phyloP scores from a whole-genome alignment of 192 early-diverging fungal species.

The Coemansia sp. region DNA sequence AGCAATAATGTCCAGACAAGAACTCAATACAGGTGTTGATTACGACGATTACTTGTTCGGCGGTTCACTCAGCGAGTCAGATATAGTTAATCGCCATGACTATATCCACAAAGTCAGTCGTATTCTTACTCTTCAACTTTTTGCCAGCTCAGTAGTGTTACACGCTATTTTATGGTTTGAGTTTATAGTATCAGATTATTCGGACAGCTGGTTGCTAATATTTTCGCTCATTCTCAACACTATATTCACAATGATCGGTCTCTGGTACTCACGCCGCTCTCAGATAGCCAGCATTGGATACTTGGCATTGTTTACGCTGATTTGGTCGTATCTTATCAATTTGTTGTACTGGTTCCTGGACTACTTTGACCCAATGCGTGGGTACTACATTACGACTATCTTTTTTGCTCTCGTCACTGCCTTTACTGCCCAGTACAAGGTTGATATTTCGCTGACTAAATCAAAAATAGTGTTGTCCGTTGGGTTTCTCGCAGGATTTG shows the following conservation, averaged over 20 bases:
- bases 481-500: not conserved
- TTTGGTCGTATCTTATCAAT: conserved; percentile 3
- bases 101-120: not conserved
- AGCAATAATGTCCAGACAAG: not conserved
- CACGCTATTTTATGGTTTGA: conserved; percentile 1
- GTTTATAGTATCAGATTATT: not conserved
- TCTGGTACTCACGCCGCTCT: conserved; percentile 2
- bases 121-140: not conserved
- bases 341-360: not conserved
- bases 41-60: conserved; percentile 7
- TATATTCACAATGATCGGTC: not conserved
- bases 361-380: conserved; percentile 3
- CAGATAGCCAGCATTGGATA: not conserved
- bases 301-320: not conserved
- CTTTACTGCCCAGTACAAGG: not conserved
- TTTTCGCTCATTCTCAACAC: not conserved
- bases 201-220: conserved; percentile 5
- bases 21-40: not conserved
- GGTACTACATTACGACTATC: not conserved
- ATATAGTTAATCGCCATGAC: conserved; percentile 1
- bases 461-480: not conserved
- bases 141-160: not conserved
- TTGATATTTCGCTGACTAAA: not conserved
- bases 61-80: conserved; percentile 2
- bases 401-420: not conserved